These are phyloP conservation scores for Dendrobium chrysotoxum DNA, from an alignment of 106 monocot genomes.

Conservation along the genomic window DNA sequence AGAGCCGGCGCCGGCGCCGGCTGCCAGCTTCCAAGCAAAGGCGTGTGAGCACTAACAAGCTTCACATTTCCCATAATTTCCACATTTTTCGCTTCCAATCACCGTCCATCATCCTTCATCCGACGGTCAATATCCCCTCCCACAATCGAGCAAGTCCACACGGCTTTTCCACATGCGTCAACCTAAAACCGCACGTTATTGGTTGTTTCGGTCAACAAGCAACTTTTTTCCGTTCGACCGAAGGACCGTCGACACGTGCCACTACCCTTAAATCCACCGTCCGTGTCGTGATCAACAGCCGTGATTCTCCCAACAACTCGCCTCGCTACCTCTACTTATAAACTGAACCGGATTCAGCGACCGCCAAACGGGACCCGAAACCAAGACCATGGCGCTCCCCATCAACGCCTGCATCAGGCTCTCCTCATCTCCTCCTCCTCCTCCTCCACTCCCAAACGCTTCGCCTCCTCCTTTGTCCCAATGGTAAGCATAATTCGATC, in stretches of 20 bases:
- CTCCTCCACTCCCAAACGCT: conserved; percentile 4
- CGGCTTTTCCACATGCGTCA: background rate
- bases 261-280: background rate
- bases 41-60: too few species aligned
- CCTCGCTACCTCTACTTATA: background rate
- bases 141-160: background rate
- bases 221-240: background rate
- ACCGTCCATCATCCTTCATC: background rate
- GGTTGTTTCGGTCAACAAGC: background rate
- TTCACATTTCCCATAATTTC: too few species aligned
- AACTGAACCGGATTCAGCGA: background rate
- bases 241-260: too few species aligned
- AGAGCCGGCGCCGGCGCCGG: too few species aligned
- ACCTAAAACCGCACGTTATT: background rate
- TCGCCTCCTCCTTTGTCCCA: background rate
- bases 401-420: conserved; percentile 22
- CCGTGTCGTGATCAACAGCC: background rate
- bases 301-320: background rate
- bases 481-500: background rate
- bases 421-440: background rate
- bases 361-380: background rate
- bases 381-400: conserved; percentile 14
- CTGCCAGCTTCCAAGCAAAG: too few species aligned
- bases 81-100: background rate
- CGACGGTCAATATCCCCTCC: background rate